Evolutionary conservation across 2,329 filamentous ascomycete species (phyloP), one percentile per base, ranked within the genome.

Genomic region (Phyllosticta citrichinensis): DNA sequence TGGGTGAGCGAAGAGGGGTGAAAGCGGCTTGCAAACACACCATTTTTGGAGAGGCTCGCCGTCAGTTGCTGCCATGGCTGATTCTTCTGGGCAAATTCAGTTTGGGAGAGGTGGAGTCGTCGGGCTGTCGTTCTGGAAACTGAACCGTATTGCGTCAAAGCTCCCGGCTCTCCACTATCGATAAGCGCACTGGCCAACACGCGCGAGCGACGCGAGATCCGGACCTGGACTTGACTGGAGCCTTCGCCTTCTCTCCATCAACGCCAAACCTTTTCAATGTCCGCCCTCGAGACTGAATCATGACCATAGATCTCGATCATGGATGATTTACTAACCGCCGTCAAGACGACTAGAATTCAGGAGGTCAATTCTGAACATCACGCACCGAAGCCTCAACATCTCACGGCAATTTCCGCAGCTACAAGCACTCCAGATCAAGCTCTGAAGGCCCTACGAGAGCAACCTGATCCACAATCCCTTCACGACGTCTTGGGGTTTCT

Each of bases 381-480:
- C 9, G 12, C 47, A 8, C 20, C 24, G 11, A 19, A 22, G 11
- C 19, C 52, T 40, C 14, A 53, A 53, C 47, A 53, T 8, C 30
- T 20, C 2, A 2, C 59, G 63, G 40, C 47, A 52, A 56, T 56
- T 56, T 19, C 35, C 47, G 25, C 22, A 12, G 47, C 17, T 50
- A 14, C 33, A 30, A 53, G 12, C 58, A 70, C 74, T 11, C 68
- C 76, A 24, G 68, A 74, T 50, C 82, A 85, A 63, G 83, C 80
- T 10, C 72, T 89, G n/a, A 79, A 84, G 51, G 75, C 77, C 2
- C 74, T 91, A 12, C 85, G 80, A 64, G 78, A 74, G 51, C 81
- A 90, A 65, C 87, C 88, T 3, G 80, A 82, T 66, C 81, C 85
- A 64, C 79, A 83, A 10, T 75, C 77, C 2, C 74, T 91, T 1